Conservation (phyloP, 306 rosid genomes). For the Cicer chorassanicum region DNA sequence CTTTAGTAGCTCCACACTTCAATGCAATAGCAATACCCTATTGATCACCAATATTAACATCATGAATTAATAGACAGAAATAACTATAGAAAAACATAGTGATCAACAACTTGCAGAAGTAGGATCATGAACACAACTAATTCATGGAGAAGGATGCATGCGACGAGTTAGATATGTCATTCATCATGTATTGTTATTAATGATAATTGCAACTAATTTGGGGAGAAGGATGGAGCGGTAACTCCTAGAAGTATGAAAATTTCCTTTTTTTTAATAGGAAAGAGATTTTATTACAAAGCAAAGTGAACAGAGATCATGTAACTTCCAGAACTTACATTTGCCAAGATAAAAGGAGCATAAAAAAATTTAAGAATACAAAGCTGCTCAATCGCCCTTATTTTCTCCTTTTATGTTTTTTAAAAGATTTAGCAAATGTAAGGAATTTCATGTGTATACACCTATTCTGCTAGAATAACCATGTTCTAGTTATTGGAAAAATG, state of each 20-base stretch:
- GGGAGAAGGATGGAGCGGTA: slow-evolving; percentile 11
- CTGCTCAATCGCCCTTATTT: not conserved
- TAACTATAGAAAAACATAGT: not conserved
- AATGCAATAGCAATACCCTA: slow-evolving; percentile 91
- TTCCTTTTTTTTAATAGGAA: not conserved
- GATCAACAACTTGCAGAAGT: slow-evolving; percentile 24
- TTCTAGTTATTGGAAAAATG: too few relatives aligned
- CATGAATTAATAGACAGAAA: slow-evolving; percentile 21
- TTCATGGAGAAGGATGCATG: not conserved
- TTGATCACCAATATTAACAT: slow-evolving; percentile 38
- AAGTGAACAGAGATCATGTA: not conserved
- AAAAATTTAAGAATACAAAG: not conserved
- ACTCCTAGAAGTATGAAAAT: not conserved
- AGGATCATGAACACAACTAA: not conserved
- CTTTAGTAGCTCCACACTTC: slow-evolving; percentile 96
- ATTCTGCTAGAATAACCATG: too few relatives aligned
- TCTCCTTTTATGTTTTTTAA: too few relatives aligned
- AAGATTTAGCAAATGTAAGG: too few relatives aligned
- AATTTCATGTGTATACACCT: too few relatives aligned
- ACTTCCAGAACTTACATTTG: not conserved
- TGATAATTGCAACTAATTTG: not conserved
- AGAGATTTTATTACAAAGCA: not conserved
- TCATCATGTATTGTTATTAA: not conserved
- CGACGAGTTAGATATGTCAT: slow-evolving; percentile 3
- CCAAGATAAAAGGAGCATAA: not conserved